Evolutionary conservation across 805 yeast species (phyloP).

Genomic region (Yamadazyma insecticola): DNA sequence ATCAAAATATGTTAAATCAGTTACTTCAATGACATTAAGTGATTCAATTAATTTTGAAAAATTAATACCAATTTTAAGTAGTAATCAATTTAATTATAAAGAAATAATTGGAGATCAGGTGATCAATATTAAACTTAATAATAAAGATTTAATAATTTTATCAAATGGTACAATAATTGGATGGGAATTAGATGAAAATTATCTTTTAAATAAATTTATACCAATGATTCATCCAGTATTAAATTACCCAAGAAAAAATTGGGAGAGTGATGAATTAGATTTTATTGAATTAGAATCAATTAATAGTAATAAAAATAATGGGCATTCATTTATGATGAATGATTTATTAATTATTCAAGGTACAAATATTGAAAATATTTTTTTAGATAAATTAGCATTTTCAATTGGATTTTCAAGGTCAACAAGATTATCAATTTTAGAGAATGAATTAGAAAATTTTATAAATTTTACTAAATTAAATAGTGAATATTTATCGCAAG

Average conservation of each 20-base stretch:
- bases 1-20: slow-evolving; percentile 29
- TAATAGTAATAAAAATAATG: slow-evolving; percentile 16
- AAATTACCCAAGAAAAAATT: slow-evolving; percentile 31
- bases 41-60: slow-evolving; percentile 61
- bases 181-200: slow-evolving; percentile 71
- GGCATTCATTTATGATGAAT: slow-evolving; percentile 47
- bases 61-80: slow-evolving; percentile 46
- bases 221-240: slow-evolving; percentile 50
- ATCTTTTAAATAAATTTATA: slow-evolving; percentile 41
- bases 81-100: slow-evolving; percentile 2
- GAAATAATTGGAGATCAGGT: slow-evolving; percentile 65
- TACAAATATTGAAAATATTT: slow-evolving; percentile 30
- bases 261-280: slow-evolving; percentile 87
- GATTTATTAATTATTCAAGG: slow-evolving; percentile 71
- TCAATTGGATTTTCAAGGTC: slow-evolving; percentile 85
- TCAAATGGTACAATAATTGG: slow-evolving; percentile 78
- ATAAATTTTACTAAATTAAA: slow-evolving; percentile 58
- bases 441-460: slow-evolving; percentile 64
- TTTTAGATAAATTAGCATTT: slow-evolving; percentile 81
- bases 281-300: slow-evolving; percentile 46
- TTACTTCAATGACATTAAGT: slow-evolving; percentile 68
- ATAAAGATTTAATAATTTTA: slow-evolving; percentile 58
- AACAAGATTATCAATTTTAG: slow-evolving; percentile 78
- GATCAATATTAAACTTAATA: slow-evolving; percentile 42
- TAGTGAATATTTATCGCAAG: slow-evolving; percentile 63